Evolutionary conservation across 2,329 filamentous ascomycete genomes (phyloP).

Genomic region (Neofusicoccum parvum): DNA sequence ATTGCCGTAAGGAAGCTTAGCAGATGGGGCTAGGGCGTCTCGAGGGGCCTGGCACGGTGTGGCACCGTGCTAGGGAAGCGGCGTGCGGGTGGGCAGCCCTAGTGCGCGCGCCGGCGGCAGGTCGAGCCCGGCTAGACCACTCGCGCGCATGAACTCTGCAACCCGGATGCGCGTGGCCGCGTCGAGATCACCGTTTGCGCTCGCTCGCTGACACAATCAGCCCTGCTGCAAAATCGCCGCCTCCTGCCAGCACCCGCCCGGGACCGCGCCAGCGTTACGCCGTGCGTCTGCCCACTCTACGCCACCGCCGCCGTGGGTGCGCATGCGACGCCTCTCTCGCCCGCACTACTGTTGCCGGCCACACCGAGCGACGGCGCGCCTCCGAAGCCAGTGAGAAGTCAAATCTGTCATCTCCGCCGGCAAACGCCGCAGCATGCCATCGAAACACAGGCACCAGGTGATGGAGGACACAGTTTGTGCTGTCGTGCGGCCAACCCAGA

Average conservation of each 20-base stretch:
- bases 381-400: neutral
- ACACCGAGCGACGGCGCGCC: neutral
- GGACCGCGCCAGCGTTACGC: too few relatives aligned
- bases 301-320: too few relatives aligned
- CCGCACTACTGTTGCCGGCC: neutral
- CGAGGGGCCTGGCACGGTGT: neutral
- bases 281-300: neutral
- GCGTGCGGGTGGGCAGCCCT: neutral
- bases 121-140: conserved; percentile 4
- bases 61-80: neutral
- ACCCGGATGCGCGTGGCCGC: neutral
- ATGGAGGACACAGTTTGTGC: neutral
- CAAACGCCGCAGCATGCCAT: neutral
- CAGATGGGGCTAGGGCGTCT: neutral
- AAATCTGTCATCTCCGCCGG: neutral
- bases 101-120: neutral
- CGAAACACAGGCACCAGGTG: neutral
- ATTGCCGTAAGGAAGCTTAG: neutral
- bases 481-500: neutral
- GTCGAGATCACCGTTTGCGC: neutral
- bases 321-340: too few relatives aligned
- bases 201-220: neutral
- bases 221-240: neutral
- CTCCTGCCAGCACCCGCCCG: neutral
- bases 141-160: neutral